Conservation (phyloP, 1,139 yeast species). For the Candida labiduridarum region DNA sequence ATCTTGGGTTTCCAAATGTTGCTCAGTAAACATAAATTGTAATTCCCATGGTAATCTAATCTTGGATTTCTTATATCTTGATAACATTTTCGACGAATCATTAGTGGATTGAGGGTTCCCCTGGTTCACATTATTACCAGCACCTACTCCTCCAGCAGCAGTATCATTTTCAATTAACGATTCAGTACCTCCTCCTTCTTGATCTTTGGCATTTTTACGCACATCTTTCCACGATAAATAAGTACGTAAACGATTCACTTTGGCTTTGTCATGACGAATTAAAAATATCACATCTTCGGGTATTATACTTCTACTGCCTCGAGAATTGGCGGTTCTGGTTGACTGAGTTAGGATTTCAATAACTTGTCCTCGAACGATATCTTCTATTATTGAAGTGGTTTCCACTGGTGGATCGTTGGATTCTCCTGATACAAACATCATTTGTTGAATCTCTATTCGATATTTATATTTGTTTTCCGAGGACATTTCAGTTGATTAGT, state of each 20-base stretch:
- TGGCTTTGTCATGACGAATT: constrained; percentile 92
- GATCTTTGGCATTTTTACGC: constrained; percentile 94
- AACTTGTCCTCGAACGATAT: constrained; percentile 93
- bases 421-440: constrained; percentile 99
- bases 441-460: constrained; percentile 87
- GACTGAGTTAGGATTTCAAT: constrained; percentile 84
- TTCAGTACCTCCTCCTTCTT: constrained; percentile 82
- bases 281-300: constrained; percentile 93
- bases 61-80: constrained; percentile 71
- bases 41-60: constrained; percentile 94
- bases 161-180: constrained; percentile 45
- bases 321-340: constrained; percentile 69
- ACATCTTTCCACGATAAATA: constrained; percentile 97
- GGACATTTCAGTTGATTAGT: constrained; percentile 6
- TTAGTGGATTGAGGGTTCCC: constrained; percentile 30
- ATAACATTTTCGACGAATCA: constrained; percentile 59
- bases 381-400: constrained; percentile 89
- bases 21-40: constrained; percentile 91
- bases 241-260: constrained; percentile 86
- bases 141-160: constrained; percentile 36
- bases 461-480: constrained; percentile 65
- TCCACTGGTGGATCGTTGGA: constrained; percentile 92
- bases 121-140: constrained; percentile 15
- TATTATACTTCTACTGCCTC: constrained; percentile 85
- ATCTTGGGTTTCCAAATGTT: constrained; percentile 80